Conservation (phyloP, 2,329 filamentous ascomycete genomes). For the Septoria linicola region DNA sequence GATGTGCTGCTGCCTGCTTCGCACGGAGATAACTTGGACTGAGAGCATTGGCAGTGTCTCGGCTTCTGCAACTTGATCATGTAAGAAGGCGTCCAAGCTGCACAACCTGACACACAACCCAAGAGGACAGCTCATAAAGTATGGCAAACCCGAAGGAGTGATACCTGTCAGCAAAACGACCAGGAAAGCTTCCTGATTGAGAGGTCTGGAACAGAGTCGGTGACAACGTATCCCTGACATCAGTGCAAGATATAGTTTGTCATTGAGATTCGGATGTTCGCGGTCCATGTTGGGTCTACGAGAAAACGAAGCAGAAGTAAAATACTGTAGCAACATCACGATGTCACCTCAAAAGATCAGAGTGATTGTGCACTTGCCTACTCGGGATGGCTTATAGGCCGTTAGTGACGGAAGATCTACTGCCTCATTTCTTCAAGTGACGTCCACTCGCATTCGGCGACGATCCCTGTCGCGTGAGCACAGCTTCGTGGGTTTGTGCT, state of each 20-base stretch:
- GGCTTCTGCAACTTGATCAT: background rate
- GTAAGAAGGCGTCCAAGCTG: background rate
- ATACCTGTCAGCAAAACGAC: background rate
- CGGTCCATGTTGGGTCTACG: no score
- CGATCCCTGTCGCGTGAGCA: slow-evolving; percentile 8
- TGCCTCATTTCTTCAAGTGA: slow-evolving; percentile 1
- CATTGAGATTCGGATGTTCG: background rate
- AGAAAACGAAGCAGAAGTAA: background rate
- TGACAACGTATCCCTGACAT: background rate
- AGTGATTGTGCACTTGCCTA: background rate
- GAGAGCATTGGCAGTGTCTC: no score
- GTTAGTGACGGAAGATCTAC: background rate
- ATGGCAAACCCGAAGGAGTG: background rate
- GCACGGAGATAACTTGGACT: no score
- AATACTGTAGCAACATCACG: background rate
- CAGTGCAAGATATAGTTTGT: background rate
- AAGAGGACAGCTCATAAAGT: background rate
- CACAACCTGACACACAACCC: background rate
- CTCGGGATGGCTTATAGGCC: background rate
- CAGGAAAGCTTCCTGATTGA: background rate
- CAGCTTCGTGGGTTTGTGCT: background rate
- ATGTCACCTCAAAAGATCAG: background rate
- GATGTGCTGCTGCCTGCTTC: no score
- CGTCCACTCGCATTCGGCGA: slow-evolving; percentile 1
- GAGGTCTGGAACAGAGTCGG: background rate